These are phyloP conservation scores for Blastocystis sp. DNA, from an alignment of 352 stramenopile species.

Conservation along the genomic window DNA sequence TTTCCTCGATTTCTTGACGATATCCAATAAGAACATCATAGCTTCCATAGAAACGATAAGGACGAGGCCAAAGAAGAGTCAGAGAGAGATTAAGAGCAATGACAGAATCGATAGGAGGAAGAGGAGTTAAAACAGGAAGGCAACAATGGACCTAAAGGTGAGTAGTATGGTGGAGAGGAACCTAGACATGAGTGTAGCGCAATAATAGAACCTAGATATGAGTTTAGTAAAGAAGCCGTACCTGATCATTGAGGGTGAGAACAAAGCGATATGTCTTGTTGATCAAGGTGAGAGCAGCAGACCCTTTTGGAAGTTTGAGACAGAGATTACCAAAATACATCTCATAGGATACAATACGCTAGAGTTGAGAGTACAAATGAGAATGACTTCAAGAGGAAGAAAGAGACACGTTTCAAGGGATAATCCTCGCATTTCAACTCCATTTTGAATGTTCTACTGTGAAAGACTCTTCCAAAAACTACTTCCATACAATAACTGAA, in stretches of 20 bases:
- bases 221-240: not conserved
- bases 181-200: not conserved
- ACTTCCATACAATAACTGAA: not conserved
- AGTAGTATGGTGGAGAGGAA: not conserved
- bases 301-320: not conserved
- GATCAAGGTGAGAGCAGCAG: not conserved
- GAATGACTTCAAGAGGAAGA: not conserved
- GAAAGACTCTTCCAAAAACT: not conserved
- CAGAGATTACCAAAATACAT: not conserved
- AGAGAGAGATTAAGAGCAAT: not conserved
- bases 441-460: not conserved
- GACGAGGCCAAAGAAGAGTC: not conserved
- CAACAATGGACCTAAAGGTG: not conserved
- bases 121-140: not conserved
- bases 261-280: not conserved
- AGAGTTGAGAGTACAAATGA: not conserved
- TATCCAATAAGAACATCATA: constrained; percentile 16
- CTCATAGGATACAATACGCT: constrained; percentile 30
- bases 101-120: not conserved
- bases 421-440: not conserved
- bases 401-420: constrained; percentile 3
- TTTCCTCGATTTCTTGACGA: constrained; percentile 1
- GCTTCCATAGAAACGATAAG: constrained; percentile 13
- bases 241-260: not conserved
- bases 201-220: not conserved